Evolutionary conservation across 2,329 filamentous ascomycete genomes (phyloP), one percentile per base, ranked within the genome.

Genomic region (Leptographium radiaticola): DNA sequence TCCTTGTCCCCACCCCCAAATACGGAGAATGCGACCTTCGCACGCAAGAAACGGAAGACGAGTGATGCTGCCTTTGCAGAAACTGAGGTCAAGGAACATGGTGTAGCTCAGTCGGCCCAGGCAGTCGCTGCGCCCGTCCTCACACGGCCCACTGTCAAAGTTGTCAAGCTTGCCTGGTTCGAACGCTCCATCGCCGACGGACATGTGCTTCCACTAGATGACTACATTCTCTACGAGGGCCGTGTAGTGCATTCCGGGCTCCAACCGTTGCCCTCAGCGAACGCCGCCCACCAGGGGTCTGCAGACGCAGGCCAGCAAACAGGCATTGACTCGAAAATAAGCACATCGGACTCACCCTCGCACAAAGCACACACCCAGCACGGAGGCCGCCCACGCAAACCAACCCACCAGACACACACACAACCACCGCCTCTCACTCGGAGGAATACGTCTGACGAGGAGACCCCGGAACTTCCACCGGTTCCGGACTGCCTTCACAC

Each of bases 391-490:
- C 52, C 51, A 11, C 53, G 30, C n/a, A 39, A 45, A 11, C 50
- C 36, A 6, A 38, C 42, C 18, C 40, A 40, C n/a, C 36, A 4
- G 1, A 20, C 34, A 4, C 13, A 46, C 3, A 47, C 30, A 18
- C 31, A 25, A 25, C 55, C 56, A 1, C 67, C 67, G 2, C 46
- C 62, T 11, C 68, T 94, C 7, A 64, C 82, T 11, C 81, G 81
- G 40, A 75, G 86, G 62, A 87, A 85, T 1, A 95, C 89, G 0
- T 87, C 84, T 3, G 89, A 95, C 55, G 86, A 94, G 31, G 73
- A 76, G 18, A 66, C 69, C 1, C 62, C 70, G 33, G 55, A 67
- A 56, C 64, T 87, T 1, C 88, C 87, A 0, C 73, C 77, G 0
- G 68, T 87, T 13, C 90, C 89, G 1, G 77, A 79, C 2, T 94